Evolutionary conservation across 2,329 filamentous ascomycete genomes (phyloP).

Genomic region (Emergomyces africanus): DNA sequence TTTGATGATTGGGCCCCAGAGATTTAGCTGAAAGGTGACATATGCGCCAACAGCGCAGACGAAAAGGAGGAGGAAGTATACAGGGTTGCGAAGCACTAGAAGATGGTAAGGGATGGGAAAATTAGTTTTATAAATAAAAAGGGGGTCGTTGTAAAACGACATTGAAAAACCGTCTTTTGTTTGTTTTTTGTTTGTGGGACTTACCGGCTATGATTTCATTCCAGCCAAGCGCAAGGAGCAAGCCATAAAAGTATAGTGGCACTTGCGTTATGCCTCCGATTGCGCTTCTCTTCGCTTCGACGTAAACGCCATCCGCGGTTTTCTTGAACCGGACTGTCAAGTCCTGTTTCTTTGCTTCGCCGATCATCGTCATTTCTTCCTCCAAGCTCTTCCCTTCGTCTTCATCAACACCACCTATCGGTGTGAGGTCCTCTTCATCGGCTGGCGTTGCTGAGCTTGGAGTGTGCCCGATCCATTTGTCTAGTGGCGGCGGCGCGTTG

Average conservation of each 20-base stretch:
- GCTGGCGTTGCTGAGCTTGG: constrained; percentile 62
- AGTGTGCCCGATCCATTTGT: constrained; percentile 67
- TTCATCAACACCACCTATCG: constrained; percentile 89
- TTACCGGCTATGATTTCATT: constrained; percentile 92
- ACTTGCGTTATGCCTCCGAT: constrained; percentile 92
- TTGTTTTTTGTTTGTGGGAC: constrained; percentile 20
- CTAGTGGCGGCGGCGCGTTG: constrained; percentile 65
- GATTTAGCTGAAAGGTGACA: constrained; percentile 82
- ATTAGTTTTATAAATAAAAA: not conserved
- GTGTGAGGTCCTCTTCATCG: constrained; percentile 78
- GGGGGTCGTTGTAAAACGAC: not conserved
- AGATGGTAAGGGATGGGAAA: constrained; percentile 7
- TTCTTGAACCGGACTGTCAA: constrained; percentile 95
- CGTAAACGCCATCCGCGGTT: constrained; percentile 92
- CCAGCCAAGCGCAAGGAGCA: constrained; percentile 89
- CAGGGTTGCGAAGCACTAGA: constrained; percentile 78
- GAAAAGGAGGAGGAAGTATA: constrained; percentile 83
- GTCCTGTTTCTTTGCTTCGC: constrained; percentile 80
- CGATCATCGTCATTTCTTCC: constrained; percentile 92
- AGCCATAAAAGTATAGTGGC: constrained; percentile 83
- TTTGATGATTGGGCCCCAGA: constrained; percentile 90
- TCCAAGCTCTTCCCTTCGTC: constrained; percentile 89
- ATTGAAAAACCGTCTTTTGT: too few species aligned
- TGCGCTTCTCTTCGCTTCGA: constrained; percentile 92
- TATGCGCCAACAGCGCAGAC: constrained; percentile 66